A percentile compares a stretch with the other conserved stretches of the same genome.
Conservation (phyloP, 2,329 filamentous ascomycete species). For the Penicillium italicum region DNA sequence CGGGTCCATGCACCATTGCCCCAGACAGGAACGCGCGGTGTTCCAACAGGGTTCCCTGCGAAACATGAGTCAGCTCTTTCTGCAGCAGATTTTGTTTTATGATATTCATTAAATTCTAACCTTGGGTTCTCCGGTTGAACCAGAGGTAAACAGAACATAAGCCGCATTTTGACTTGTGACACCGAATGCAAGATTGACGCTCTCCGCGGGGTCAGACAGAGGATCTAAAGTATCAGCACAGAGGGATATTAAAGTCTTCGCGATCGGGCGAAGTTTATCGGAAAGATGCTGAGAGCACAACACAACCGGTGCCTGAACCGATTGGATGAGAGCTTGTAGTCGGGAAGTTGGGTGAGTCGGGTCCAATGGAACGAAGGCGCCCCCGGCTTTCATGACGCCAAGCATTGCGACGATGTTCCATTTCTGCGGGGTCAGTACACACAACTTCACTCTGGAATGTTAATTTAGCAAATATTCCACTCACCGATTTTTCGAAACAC, state of each 20-base stretch:
- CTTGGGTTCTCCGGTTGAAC: constrained; percentile 55
- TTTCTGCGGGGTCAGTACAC: constrained; percentile 28
- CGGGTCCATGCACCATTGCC: constrained; percentile 51
- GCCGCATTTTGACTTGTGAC: constrained; percentile 35
- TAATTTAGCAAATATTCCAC: constrained; percentile 7
- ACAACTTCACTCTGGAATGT: not conserved
- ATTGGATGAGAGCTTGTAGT: constrained; percentile 32
- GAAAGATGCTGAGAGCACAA: constrained; percentile 32
- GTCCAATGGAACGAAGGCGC: constrained; percentile 42
- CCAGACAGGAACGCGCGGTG: constrained; percentile 58
- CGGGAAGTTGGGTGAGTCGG: constrained; percentile 39
- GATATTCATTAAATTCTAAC: constrained; percentile 17
- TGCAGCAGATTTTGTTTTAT: not conserved
- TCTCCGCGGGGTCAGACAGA: constrained; percentile 17
- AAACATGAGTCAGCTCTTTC: constrained; percentile 6
- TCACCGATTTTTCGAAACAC: constrained; percentile 44
- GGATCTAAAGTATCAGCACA: constrained; percentile 25
- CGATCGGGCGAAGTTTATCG: constrained; percentile 21
- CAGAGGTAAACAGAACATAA: constrained; percentile 60
- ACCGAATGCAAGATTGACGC: constrained; percentile 19
- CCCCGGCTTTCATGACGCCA: constrained; percentile 43
- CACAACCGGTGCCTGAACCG: constrained; percentile 33
- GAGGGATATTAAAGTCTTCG: constrained; percentile 29
- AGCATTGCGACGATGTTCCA: constrained; percentile 44
- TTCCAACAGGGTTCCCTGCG: constrained; percentile 59